phyloP scores from a whole-genome alignment of 495 filamentous ascomycete genomes.

The Delitschia confertaspora region DNA sequence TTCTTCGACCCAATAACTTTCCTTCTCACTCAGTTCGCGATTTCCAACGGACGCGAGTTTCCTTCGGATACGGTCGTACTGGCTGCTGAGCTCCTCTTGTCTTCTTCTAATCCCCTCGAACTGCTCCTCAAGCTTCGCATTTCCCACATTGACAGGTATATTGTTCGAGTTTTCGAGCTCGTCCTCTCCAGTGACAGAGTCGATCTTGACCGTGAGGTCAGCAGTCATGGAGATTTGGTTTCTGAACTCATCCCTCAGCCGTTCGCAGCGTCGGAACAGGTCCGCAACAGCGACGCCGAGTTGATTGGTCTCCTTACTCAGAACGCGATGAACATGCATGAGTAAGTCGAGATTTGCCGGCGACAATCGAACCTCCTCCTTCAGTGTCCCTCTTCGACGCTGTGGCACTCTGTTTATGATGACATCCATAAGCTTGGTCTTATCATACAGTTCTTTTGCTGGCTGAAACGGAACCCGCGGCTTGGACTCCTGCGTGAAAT shows the following conservation, averaged over 20 bases:
- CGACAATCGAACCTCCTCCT: constrained; percentile 65
- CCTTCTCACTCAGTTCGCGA: constrained; percentile 51
- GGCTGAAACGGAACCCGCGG: constrained; percentile 62
- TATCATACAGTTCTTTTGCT: constrained; percentile 52
- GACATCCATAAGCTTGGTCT: constrained; percentile 51
- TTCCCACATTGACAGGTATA: constrained; percentile 38
- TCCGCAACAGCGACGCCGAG: constrained; percentile 70
- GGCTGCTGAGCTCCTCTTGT: constrained; percentile 50
- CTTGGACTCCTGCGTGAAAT: constrained; percentile 35
- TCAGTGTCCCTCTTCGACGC: constrained; percentile 49
- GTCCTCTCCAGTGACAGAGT: constrained; percentile 53
- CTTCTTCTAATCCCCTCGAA: constrained; percentile 49
- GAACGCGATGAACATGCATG: constrained; percentile 63
- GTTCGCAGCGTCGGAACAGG: constrained; percentile 68
- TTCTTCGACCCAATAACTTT: constrained; percentile 30
- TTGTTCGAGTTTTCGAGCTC: constrained; percentile 36
- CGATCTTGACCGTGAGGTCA: constrained; percentile 58
- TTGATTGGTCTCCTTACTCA: constrained; percentile 62
- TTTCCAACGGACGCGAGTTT: constrained; percentile 51
- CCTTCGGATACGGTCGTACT: constrained; percentile 57
- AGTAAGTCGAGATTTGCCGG: constrained; percentile 67
- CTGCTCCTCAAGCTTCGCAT: constrained; percentile 50
- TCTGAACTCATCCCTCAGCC: constrained; percentile 59
- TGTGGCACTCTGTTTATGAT: constrained; percentile 52
- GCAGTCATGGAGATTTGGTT: constrained; percentile 61